Percentiles rank a stretch among this genome's conserved stretches.
These are phyloP conservation scores for Oidium heveae DNA, from an alignment of 2,329 filamentous ascomycete genomes.

Conservation along the genomic window DNA sequence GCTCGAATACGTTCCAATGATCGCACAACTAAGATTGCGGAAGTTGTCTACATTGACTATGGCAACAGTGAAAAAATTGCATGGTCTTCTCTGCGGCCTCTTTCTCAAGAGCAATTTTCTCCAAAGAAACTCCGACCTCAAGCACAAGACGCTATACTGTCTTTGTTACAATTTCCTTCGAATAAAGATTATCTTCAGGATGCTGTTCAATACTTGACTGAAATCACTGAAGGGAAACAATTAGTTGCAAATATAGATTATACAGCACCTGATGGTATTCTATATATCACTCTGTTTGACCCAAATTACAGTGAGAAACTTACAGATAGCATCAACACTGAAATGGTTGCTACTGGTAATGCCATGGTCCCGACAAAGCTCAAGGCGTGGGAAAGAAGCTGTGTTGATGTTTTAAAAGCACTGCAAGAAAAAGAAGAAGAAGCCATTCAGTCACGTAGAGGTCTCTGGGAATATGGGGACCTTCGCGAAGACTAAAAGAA, in stretches of 20 bases:
- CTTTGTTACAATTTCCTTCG: slow-evolving; percentile 69
- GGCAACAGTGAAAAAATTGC: slow-evolving; percentile 78
- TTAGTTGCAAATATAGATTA: slow-evolving; percentile 83
- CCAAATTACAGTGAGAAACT: slow-evolving; percentile 34
- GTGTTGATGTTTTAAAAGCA: slow-evolving; percentile 43
- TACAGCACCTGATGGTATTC: slow-evolving; percentile 54
- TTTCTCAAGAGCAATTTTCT: slow-evolving; percentile 56
- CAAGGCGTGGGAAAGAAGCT: slow-evolving; percentile 69
- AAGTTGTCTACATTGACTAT: slow-evolving; percentile 88
- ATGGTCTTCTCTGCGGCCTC: slow-evolving; percentile 62
- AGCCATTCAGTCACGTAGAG: slow-evolving; percentile 56
- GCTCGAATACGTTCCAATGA: slow-evolving; percentile 80
- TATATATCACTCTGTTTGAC: slow-evolving; percentile 77
- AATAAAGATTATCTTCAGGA: slow-evolving; percentile 64
- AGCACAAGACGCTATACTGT: slow-evolving; percentile 65
- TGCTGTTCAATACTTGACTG: slow-evolving; percentile 47
- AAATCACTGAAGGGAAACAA: slow-evolving; percentile 47
- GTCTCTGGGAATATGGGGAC: slow-evolving; percentile 98
- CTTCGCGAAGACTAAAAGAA: slow-evolving; percentile 64
- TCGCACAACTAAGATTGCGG: slow-evolving; percentile 63
- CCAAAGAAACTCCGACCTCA: slow-evolving; percentile 64
- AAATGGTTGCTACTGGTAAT: slow-evolving; percentile 58
- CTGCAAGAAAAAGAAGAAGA: slow-evolving; percentile 48
- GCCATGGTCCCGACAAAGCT: slow-evolving; percentile 84
- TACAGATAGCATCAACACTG: slow-evolving; percentile 69